Evolutionary conservation across 176 grass and related monocot species (phyloP), one percentile per base, ranked within the genome.

Genomic region (Melocanna baccifera): DNA sequence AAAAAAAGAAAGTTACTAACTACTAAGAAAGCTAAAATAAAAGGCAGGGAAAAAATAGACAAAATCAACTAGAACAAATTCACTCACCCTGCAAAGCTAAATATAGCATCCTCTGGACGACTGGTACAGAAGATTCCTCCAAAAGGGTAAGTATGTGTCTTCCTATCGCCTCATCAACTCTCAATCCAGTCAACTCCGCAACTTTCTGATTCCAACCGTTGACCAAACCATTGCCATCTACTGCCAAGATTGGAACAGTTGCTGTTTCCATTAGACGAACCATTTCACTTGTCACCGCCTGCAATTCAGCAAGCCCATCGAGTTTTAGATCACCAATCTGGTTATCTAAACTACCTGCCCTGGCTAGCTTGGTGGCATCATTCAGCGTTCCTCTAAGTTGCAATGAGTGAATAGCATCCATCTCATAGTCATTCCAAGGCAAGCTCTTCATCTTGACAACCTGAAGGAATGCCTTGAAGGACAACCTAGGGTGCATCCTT

Each of bases 201-300:
- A 87, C 86, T 84, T 98, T 98, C 69, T 92, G 89, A 81, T 98
- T 98, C 96, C 96, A 98, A 18, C 96, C 93, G 23, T 98, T 98
- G 41, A 98, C 81, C 55, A 98, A 56, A 36, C 96, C 96, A 46
- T 93, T 93, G 59, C 83, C 62, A 81, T 98, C 96, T 47, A 98
- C 96, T 18, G 93, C 96, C 69, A 98, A 88, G 58, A 98, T 98
- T 11, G 96, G 93, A 25, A 92, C 96, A 11, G 96, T 92, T 48
- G 96, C 93, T 32, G 96, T 98, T 87, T 98, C 96, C 42, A 98
- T 98, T 20, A 98, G 76, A 22, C 93, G 90, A 67, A 95, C 96
- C 93, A 98, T 98, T 93, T 98, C 96, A 79, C 85, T 98, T 57
- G 96, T 98, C 32, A 98, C 96, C 0, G 89, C 91, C 72, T 95